Evolutionary conservation across 441 rosid genomes (phyloP).

Genomic region (Monsonia emarginata): DNA sequence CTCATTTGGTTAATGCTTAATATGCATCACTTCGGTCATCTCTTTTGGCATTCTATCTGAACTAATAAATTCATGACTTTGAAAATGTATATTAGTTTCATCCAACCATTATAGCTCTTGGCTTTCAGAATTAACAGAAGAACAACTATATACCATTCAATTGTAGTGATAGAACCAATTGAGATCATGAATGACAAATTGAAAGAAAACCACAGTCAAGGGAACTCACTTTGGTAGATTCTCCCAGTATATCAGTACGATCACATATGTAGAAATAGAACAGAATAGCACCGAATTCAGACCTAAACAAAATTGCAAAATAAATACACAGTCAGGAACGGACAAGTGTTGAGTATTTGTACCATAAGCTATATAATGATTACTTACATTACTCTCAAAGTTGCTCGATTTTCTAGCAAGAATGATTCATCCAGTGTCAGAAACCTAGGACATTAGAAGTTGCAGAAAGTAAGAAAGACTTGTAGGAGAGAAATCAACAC

Average conservation of each 20-base stretch:
- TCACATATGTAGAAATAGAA: conserved; percentile 68
- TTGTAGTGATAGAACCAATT: not conserved
- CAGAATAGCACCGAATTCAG: conserved; percentile 74
- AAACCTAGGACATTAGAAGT: conserved; percentile 41
- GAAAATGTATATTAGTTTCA: too few species aligned
- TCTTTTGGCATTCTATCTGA: too few species aligned
- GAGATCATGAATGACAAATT: conserved; percentile 3
- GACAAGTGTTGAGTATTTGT: not conserved
- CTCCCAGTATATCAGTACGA: conserved; percentile 66
- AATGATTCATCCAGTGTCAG: conserved; percentile 78
- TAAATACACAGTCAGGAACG: conserved; percentile 3
- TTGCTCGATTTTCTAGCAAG: conserved; percentile 80
- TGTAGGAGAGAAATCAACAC: not conserved
- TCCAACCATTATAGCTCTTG: not conserved
- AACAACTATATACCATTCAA: not conserved
- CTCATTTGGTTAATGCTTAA: too few species aligned
- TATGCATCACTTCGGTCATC: too few species aligned
- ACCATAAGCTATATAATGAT: not conserved
- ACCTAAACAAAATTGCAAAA: conserved; percentile 36
- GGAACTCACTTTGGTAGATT: conserved; percentile 61
- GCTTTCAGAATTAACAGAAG: not conserved
- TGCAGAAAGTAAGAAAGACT: conserved; percentile 18
- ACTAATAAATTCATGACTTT: too few species aligned
- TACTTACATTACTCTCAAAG: conserved; percentile 78
- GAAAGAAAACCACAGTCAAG: conserved; percentile 3